Evolutionary conservation across 192 early-diverging fungal genomes (phyloP), one percentile per base, ranked within the genome.

Genomic region (Cetraspora pellucida): DNA sequence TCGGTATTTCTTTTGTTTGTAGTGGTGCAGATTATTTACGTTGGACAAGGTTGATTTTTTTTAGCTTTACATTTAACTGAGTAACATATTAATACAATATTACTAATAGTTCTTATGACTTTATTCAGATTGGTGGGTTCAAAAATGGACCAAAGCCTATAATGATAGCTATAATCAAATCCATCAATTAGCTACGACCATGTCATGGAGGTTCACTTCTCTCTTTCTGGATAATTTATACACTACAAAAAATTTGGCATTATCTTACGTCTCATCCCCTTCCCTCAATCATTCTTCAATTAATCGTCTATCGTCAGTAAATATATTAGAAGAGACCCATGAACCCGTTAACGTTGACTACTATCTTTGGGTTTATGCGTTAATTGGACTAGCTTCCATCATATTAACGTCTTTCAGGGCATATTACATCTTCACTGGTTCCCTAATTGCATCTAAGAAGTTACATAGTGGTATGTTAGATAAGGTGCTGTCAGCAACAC

Each of bases 361-460:
- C 66, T 95, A 92, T 79, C 84, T 95, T 21, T 80, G 81, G 19
- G 45, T 87, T 1, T 95, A 93, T 74, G 76, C 91, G 21, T 70
- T 85, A 11, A 75, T 92, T 44, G 90, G 91, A n/a, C 49, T 85
- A 5, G 30, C 77, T 10, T 78, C 83, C 7, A 74, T 83, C 27
- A 2, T 86, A 50, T 65, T 90, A 46, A 80, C 70, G 0, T 67
- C 83, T 4, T 19, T 87, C 6, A 82, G 81, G 52, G 74, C 80
- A 30, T 87, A 77, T 67, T 81, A 81, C 61, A 79, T 85, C 13
- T 85, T 80, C 66, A 71, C 70, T 75, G 84, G 85, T 70, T 86
- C 86, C 3, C 59, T 94, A 9, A 45, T 68, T 4, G 93, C 91
- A n/a, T 91, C 89, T 0, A 82, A 81, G 3, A 76, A 68, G 0